Evolutionary conservation across 139 green algal species (phyloP).

Genomic region (Tetraselmis striata): DNA sequence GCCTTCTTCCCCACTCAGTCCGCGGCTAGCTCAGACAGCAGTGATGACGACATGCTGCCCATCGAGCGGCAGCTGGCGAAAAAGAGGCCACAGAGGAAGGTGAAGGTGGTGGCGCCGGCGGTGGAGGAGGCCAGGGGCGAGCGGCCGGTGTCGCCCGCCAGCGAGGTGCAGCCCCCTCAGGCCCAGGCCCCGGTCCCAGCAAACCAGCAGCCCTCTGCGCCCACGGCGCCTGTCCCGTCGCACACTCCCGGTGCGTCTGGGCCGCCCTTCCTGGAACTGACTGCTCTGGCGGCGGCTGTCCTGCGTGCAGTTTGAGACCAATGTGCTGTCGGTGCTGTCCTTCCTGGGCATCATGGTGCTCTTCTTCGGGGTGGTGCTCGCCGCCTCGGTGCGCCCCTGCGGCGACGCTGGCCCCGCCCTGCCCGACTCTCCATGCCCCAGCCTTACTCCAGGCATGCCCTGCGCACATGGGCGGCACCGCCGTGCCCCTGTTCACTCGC

Average conservation of each 20-base stretch:
- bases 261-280: too few species aligned
- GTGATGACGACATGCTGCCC: not conserved
- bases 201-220: too few species aligned
- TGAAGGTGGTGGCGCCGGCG: not conserved
- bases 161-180: not conserved
- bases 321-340: not conserved
- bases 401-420: not conserved
- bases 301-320: not conserved
- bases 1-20: too few species aligned
- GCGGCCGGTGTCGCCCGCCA: not conserved
- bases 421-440: too few species aligned
- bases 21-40: too few species aligned
- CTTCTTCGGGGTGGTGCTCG: not conserved
- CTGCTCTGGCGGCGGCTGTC: too few species aligned
- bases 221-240: too few species aligned
- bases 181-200: too few species aligned
- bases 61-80: not conserved
- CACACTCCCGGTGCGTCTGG: too few species aligned
- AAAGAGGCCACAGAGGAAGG: not conserved
- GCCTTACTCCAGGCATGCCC: too few species aligned
- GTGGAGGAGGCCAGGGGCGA: not conserved
- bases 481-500: too few species aligned
- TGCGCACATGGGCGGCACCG: too few species aligned
- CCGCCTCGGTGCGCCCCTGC: not conserved
- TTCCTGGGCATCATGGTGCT: not conserved